phyloP scores from a whole-genome alignment of 2,329 filamentous ascomycete species.

The Fusarium circinatum region DNA sequence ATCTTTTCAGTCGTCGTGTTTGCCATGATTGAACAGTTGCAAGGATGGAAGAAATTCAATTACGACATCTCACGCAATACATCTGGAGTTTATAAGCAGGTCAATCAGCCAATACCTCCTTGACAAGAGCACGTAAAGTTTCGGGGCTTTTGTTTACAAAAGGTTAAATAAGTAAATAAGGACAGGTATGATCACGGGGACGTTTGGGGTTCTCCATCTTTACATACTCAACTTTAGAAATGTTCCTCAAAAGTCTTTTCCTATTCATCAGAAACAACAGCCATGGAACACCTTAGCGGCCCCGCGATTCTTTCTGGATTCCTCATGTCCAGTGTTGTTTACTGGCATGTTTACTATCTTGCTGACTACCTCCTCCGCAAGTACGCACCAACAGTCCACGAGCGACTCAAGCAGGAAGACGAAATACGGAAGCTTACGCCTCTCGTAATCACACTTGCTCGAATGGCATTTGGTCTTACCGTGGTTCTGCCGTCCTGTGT shows the following conservation, averaged over 20 bases:
- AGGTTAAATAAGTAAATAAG: constrained; percentile 1
- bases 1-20: not conserved
- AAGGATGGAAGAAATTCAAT: not conserved
- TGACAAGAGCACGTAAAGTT: not conserved
- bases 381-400: constrained; percentile 19
- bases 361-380: constrained; percentile 21
- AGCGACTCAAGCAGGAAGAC: constrained; percentile 20
- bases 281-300: constrained; percentile 23
- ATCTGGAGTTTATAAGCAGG: not conserved
- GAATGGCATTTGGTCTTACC: constrained; percentile 44
- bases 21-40: not conserved
- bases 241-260: not conserved
- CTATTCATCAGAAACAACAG: not conserved
- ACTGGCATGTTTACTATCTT: constrained; percentile 34
- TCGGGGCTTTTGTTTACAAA: not conserved
- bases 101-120: not conserved
- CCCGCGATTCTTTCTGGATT: constrained; percentile 32
- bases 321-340: constrained; percentile 28
- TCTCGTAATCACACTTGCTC: constrained; percentile 26
- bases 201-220: not conserved
- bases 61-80: not conserved
- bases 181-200: not conserved
- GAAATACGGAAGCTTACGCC: constrained; percentile 28
- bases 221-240: not conserved
- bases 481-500: constrained; percentile 34